A percentile compares a stretch with the other conserved stretches of the same genome.
phyloP scores from a whole-genome alignment of 1,284 basidiomycete species.

The Kalmanozyma brasiliensis region DNA sequence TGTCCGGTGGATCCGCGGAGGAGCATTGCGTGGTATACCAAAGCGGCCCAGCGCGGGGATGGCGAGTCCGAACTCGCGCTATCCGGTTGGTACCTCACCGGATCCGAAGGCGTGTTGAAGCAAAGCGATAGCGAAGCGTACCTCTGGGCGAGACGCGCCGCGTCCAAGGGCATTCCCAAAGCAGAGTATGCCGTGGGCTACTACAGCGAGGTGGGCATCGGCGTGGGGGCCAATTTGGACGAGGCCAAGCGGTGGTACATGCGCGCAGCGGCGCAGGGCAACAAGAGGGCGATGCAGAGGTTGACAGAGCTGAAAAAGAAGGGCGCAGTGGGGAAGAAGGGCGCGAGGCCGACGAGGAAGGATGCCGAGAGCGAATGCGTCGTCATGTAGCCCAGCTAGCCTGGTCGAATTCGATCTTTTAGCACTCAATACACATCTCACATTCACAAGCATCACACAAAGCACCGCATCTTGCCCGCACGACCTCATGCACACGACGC shows the following conservation, averaged over 20 bases:
- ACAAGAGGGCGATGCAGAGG: constrained; percentile 92
- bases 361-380: constrained; percentile 60
- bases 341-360: constrained; percentile 55
- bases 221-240: constrained; percentile 92
- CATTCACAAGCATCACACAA: no score
- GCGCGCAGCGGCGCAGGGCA: constrained; percentile 84
- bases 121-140: constrained; percentile 98
- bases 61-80: constrained; percentile 93
- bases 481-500: no score
- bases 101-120: constrained; percentile 86
- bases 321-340: constrained; percentile 53
- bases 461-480: no score
- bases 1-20: constrained; percentile 92
- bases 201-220: constrained; percentile 97
- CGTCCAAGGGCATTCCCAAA: constrained; percentile 70
- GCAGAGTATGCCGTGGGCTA: constrained; percentile 84
- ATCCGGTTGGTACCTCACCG: constrained; percentile 94
- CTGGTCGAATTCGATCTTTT: no score
- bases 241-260: constrained; percentile 99
- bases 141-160: constrained; percentile 70
- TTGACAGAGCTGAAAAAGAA: constrained; percentile 78
- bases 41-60: constrained; percentile 93
- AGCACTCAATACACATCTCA: no score
- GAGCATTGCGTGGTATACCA: constrained; percentile 98
- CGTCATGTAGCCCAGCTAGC: constrained; percentile 35